These are phyloP conservation scores for Hyaloscypha finlandica DNA, from an alignment of 495 filamentous ascomycete genomes.

Conservation along the genomic window DNA sequence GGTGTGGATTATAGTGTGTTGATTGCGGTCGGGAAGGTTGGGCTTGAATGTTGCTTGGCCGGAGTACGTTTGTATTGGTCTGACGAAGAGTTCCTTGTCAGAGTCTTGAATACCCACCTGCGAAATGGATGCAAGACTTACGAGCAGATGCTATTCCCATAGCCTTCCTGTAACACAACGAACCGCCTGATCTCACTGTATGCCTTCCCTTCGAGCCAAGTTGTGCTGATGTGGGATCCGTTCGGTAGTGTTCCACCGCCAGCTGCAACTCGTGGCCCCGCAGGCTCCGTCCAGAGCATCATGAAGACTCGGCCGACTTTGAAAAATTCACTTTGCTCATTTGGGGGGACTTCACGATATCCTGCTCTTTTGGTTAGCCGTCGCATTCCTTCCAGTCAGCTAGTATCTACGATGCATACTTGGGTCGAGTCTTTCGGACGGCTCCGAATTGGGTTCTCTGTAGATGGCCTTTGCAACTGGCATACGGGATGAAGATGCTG, in stretches of 20 bases:
- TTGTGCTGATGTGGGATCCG: slow-evolving; percentile 11
- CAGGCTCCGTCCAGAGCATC: slow-evolving; percentile 27
- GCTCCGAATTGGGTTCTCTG: background rate
- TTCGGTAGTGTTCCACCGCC: background rate
- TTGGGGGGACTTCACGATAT: background rate
- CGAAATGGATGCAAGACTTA: slow-evolving; percentile 1
- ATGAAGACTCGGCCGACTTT: slow-evolving; percentile 27
- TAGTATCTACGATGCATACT: background rate
- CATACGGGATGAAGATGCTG: background rate
- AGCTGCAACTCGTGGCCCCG: background rate
- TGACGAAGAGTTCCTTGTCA: background rate
- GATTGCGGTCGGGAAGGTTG: slow-evolving; percentile 9
- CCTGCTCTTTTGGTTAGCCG: background rate
- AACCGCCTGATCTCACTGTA: slow-evolving; percentile 28
- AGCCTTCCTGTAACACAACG: slow-evolving; percentile 14
- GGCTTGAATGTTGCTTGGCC: slow-evolving; percentile 24
- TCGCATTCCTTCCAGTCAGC: background rate
- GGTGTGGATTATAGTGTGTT: slow-evolving; percentile 31
- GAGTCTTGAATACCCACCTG: background rate
- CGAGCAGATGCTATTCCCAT: slow-evolving; percentile 23
- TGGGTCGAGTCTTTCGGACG: background rate
- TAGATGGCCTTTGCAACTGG: background rate
- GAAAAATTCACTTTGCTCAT: slow-evolving; percentile 12
- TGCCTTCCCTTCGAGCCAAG: slow-evolving; percentile 5
- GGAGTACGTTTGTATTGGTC: slow-evolving; percentile 25